Base-by-base conservation (phyloP, 352 stramenopile species). In the Pythium coloratum region DNA sequence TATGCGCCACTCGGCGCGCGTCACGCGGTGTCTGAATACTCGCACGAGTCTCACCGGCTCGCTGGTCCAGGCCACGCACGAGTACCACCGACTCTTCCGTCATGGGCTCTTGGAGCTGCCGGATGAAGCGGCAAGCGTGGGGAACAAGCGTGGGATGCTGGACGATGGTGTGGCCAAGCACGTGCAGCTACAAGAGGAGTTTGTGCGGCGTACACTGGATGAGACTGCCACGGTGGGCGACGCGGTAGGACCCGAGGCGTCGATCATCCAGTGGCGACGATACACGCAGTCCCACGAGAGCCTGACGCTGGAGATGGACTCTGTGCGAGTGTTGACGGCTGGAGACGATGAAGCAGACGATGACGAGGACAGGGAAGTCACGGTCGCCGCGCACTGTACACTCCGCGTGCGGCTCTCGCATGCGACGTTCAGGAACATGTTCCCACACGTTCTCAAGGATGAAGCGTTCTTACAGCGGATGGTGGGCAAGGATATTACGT, bases 361-460 rank as follows among this genome's bases (percentile, higher is more conserved):
- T 6, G 34, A 56, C 36, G 20, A 24, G 20, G 40, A 33, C 3
- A 50, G 66, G 2, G 30, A 55, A 2, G 30, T 62, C 6, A 67
- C 66, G 0, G 49, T 76, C 30, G 34, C 66, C 5, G 61, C 53
- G 5, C 46, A 72, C 2, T 56, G 30, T 5, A 47, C 3, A 1
- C 24, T 77, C 6, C 36, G 62, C 10, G 59, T 69, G 2, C 55
- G 64, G 2, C 44, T 77, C 32, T 71, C 63, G 18, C 63, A 59
- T 24, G 55, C 63, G 12, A 73, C 71, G 33, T 64, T 77, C 30
- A 62, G 67, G 33, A 34, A 55, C 30, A 55, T 77, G 49, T 77
- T 75, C 46, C 71, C 71, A 3, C 67, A 77, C 47, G 44, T 73
- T 32, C 67, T 73, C 0, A 28, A 55, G 24, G 59, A 75, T 49